A percentile compares a stretch with the other conserved stretches of the same genome.
These are phyloP conservation scores for Citrus unshiu DNA, from an alignment of 345 rosid genomes.

Conservation along the genomic window DNA sequence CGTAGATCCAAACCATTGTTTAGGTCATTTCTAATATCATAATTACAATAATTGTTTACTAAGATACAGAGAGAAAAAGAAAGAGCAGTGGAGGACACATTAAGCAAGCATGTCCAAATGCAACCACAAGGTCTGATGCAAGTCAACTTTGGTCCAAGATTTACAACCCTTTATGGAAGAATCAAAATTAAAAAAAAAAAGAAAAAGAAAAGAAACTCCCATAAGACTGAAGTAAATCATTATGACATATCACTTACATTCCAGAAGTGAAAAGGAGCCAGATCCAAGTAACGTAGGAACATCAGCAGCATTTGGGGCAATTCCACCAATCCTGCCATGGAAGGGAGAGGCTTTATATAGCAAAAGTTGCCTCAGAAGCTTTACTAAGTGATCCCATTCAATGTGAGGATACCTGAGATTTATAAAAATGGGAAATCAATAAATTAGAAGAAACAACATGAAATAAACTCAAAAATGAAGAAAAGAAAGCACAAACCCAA, in stretches of 20 bases:
- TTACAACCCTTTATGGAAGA: background rate
- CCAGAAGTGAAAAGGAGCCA: slow-evolving; percentile 86
- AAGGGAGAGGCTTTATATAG: slow-evolving; percentile 39
- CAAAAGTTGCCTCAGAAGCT: slow-evolving; percentile 85
- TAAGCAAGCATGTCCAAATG: background rate
- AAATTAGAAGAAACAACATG: background rate
- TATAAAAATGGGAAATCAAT: slow-evolving; percentile 20
- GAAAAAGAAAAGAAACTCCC: background rate
- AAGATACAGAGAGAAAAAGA: background rate
- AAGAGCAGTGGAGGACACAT: background rate
- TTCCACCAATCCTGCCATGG: slow-evolving; percentile 40
- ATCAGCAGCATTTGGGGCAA: slow-evolving; percentile 69
- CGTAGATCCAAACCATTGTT: background rate
- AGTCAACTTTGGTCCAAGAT: background rate
- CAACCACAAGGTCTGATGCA: background rate
- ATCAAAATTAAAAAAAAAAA: background rate
- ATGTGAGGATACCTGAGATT: slow-evolving; percentile 76
- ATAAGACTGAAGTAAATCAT: slow-evolving; percentile 13
- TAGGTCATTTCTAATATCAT: background rate
- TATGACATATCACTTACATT: slow-evolving; percentile 45
- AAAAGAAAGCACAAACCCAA: slow-evolving; percentile 7
- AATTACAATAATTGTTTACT: background rate
- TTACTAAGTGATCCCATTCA: slow-evolving; percentile 80
- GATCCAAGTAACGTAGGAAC: slow-evolving; percentile 91
- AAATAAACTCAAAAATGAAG: background rate